A percentile compares a stretch with the other conserved stretches of the same genome.
Conservation (phyloP, 495 filamentous ascomycete genomes). For the Cladorrhinum samala region DNA sequence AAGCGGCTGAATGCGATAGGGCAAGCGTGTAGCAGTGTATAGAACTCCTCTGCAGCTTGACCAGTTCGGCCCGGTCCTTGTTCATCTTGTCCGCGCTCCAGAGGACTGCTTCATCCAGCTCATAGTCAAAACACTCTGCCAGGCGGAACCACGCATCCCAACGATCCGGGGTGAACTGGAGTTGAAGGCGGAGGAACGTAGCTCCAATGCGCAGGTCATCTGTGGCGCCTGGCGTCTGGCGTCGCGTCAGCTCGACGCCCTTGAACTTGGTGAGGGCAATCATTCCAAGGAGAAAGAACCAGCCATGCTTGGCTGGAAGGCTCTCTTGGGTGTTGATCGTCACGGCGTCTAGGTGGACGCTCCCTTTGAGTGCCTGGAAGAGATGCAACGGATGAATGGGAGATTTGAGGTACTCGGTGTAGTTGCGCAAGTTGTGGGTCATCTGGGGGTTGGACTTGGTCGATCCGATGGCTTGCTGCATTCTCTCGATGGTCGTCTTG, state of each 20-base stretch:
- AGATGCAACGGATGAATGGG: slow-evolving; percentile 79
- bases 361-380: slow-evolving; percentile 68
- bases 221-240: slow-evolving; percentile 66
- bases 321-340: slow-evolving; percentile 45
- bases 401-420: slow-evolving; percentile 67
- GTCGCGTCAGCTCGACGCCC: slow-evolving; percentile 62
- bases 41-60: slow-evolving; percentile 67
- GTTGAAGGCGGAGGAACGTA: slow-evolving; percentile 73
- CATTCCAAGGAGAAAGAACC: slow-evolving; percentile 89
- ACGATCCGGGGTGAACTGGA: slow-evolving; percentile 74
- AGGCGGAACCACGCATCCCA: slow-evolving; percentile 98
- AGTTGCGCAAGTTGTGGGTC: slow-evolving; percentile 65
- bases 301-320: slow-evolving; percentile 69
- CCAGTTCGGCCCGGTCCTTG: slow-evolving; percentile 67
- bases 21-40: slow-evolving; percentile 96
- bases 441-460: slow-evolving; percentile 63
- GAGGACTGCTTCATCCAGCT: slow-evolving; percentile 83
- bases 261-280: slow-evolving; percentile 83
- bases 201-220: slow-evolving; percentile 83
- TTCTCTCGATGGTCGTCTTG: slow-evolving; percentile 79
- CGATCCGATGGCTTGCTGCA: slow-evolving; percentile 59
- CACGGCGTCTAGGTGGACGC: slow-evolving; percentile 54
- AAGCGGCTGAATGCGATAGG: slow-evolving; percentile 61
- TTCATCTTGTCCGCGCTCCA: slow-evolving; percentile 98
- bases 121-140: slow-evolving; percentile 84